Evolutionary conservation across 2,329 filamentous ascomycete species (phyloP), one percentile per base, ranked within the genome.

Genomic region (Ustilaginoidea virens): DNA sequence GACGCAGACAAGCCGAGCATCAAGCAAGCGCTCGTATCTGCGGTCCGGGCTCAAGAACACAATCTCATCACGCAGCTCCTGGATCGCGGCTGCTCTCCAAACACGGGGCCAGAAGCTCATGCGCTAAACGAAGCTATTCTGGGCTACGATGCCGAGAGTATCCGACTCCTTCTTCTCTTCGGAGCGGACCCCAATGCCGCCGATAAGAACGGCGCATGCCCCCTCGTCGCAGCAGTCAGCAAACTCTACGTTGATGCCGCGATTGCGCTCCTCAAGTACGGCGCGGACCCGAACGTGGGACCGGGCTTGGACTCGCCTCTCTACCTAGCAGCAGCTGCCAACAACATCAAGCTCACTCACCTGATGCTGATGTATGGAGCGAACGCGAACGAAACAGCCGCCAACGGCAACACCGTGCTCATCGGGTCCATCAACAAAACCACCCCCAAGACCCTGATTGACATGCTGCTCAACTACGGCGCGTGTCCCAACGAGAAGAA

Each of bases 281-380:
- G 72, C 8, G 69, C 68, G 11, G 68, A 69, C 42, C 61, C 63
- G 7, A 71, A 71, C 41, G 52, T 67, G 25, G 62, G 67, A 1
- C 47, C 58, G 0, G 60, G 66, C 7, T 47, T 57, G 4, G 69
- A 75, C 36, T 63, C 66, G 1, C 64, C 74, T 0, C 52, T 78
- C 18, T 56, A 60, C 12, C 39, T 61, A 28, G 59, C 71, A 11
- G 55, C 62, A 25, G 43, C 56, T 2, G 59, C 62, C 26, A 63
- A 65, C 41, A 68, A 68, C 39, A 51, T 65, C 16, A 63, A 66
- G 31, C 57, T 79, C 14, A 55, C 67, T 0, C 67, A 74, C 34
- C 54, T 75, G 4, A 61, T 73, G 25, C 54, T 79, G 12, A 67
- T 65, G 14, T 71, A 78, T 34, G 69, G 72, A 6, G 74, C 66